Percentiles rank a stretch among this genome's conserved stretches.
phyloP scores from a whole-genome alignment of 139 green algal genomes.

The Asterochloris erici region DNA sequence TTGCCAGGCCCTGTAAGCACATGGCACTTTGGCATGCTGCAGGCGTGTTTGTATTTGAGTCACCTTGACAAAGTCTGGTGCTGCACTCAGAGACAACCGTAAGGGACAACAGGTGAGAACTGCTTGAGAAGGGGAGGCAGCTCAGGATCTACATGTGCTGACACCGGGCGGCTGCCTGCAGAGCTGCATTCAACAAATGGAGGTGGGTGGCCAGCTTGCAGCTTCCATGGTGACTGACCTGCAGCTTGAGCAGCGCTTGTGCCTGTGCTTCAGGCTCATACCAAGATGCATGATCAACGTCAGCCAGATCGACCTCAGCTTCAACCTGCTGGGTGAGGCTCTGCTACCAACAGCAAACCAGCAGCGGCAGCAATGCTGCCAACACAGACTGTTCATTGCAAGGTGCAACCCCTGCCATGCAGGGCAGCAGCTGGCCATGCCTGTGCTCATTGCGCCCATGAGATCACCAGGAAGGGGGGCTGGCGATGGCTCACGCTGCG shows the following conservation, averaged over 20 bases:
- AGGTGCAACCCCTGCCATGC: background rate
- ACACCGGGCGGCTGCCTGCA: no score
- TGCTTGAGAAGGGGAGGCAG: no score
- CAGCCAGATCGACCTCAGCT: slow-evolving; percentile 37
- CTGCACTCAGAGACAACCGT: slow-evolving; percentile 30
- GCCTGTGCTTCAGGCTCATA: slow-evolving; percentile 46
- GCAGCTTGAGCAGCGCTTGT: slow-evolving; percentile 2
- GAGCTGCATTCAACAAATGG: no score
- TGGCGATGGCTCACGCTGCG: slow-evolving; percentile 48
- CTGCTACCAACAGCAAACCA: background rate
- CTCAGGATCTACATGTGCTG: no score
- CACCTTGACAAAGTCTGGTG: no score
- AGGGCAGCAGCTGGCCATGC: slow-evolving; percentile 49
- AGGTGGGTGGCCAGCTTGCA: no score
- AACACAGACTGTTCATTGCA: background rate
- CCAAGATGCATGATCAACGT: slow-evolving; percentile 66
- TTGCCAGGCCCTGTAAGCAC: no score
- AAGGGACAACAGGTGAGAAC: slow-evolving; percentile 35
- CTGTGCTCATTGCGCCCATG: slow-evolving; percentile 81
- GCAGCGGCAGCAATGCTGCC: background rate
- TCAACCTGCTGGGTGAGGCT: slow-evolving; percentile 39
- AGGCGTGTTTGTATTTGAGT: no score
- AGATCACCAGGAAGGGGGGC: slow-evolving; percentile 72
- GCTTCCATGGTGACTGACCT: no score
- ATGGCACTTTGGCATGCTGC: no score